Conservation (phyloP, 2,329 filamentous ascomycete species). For the Stachybotrys chartarum region DNA sequence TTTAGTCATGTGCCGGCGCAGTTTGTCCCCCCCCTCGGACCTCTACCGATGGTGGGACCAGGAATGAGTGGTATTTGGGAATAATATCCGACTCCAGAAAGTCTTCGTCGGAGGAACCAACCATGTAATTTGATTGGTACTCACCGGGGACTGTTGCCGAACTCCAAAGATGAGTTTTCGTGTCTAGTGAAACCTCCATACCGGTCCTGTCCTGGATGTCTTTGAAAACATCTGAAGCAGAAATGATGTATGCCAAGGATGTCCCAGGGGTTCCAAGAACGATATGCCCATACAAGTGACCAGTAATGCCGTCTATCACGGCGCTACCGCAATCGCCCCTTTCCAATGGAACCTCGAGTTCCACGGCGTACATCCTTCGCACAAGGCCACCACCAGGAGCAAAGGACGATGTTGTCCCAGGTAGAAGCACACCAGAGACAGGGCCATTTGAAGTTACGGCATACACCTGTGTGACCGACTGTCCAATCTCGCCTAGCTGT, state of each 20-base stretch:
- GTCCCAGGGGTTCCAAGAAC: not conserved
- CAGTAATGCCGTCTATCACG: not conserved
- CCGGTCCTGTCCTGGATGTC: not conserved
- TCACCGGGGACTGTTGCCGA: too few species aligned
- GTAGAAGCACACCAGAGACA: not conserved
- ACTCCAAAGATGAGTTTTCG: too few species aligned
- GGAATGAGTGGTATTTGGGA: too few species aligned
- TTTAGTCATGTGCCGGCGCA: too few species aligned
- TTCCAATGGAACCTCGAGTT: not conserved
- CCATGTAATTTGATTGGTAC: too few species aligned
- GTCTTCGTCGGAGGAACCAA: too few species aligned
- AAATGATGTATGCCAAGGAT: not conserved
- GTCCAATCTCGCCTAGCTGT: not conserved
- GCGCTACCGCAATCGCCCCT: not conserved
- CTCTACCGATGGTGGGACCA: too few species aligned
- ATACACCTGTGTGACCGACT: not conserved
- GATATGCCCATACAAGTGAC: not conserved
- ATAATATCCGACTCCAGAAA: too few species aligned
- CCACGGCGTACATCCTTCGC: not conserved
- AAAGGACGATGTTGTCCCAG: not conserved
- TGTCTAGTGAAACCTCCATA: constrained; percentile 1
- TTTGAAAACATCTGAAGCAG: not conserved
- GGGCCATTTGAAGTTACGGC: not conserved
- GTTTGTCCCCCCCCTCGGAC: too few species aligned
- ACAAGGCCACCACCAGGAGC: not conserved